Evolutionary conservation across 140 eudicot genomes (phyloP), one percentile per base, ranked within the genome.

Genomic region (Anethum foeniculum): DNA sequence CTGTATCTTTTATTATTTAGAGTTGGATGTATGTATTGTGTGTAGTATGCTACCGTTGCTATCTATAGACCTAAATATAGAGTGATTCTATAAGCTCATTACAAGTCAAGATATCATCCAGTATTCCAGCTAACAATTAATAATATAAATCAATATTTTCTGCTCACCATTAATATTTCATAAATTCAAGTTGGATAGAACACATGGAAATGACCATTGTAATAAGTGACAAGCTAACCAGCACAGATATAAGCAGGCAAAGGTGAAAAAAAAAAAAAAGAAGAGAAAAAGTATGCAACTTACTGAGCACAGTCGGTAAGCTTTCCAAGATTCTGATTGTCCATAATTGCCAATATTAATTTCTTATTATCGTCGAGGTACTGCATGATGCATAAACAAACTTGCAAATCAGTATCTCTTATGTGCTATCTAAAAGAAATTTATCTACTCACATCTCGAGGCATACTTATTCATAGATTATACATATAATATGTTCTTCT

Each of bases 291-390:
- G 6, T 25, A 25, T 43, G 62, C 56, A 79, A 90, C 96, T 91
- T 80, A 94, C 98, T 92, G 98, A 32, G 98, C 98, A 87, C 98
- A 94, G 82, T 94, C 98, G 12, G 92, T 89, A 81, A 94, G 97
- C 82, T 94, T 94, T 51, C 98, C 98, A 46, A 92, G 97, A 75
- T 91, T 94, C 80, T 94, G 98, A 83, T 94, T 90, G 79, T 88
- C 96, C 96, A 94, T 81, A 58, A 94, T 94, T 58, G 96, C 97
- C 84, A 94, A 85, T 51, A 94, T 92, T 88, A 94, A 67, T 82
- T 90, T 93, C 89, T 94, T 94, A 88, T 94, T 94, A 85, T 94
- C 98, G 7, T 94, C 98, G 7, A 94, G 98, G 80, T 87, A 94
- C 98, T 94, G 90, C 83, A 90, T 41, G 13, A 77, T 47, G 48